Evolutionary conservation across 192 early-diverging fungal species (phyloP).

Genomic region (Coemansia asiatica): DNA sequence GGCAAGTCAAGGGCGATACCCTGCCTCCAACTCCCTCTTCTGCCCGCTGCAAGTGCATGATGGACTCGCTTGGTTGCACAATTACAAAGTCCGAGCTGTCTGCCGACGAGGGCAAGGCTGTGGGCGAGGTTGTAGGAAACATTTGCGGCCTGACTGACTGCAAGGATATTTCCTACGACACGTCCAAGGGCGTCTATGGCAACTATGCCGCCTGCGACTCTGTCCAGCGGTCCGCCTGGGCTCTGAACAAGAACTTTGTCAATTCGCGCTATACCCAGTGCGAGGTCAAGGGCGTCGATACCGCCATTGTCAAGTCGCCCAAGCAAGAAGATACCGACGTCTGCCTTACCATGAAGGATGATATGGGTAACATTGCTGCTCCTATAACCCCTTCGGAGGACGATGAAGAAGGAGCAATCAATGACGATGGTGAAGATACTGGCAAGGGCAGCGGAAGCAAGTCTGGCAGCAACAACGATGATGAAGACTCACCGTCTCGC

Average conservation of each 20-base stretch:
- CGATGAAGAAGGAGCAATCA: slow-evolving; percentile 3
- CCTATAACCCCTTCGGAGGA: slow-evolving; percentile 13
- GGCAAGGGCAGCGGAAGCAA: slow-evolving; percentile 1
- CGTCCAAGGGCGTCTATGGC: slow-evolving; percentile 45
- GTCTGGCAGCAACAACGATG: slow-evolving; percentile 1
- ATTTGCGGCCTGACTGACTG: slow-evolving; percentile 49
- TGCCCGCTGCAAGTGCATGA: slow-evolving; percentile 65
- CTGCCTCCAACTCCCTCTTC: slow-evolving; percentile 67
- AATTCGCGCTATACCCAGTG: slow-evolving; percentile 40
- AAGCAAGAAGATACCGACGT: slow-evolving; percentile 27
- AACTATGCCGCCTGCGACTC: slow-evolving; percentile 44
- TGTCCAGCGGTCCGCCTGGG: slow-evolving; percentile 39
- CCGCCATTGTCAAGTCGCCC: slow-evolving; percentile 26
- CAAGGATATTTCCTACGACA: slow-evolving; percentile 39
- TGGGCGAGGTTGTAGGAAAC: slow-evolving; percentile 34
- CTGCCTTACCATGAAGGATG: slow-evolving; percentile 40
- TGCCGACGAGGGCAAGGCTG: slow-evolving; percentile 29
- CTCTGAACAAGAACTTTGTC: slow-evolving; percentile 47
- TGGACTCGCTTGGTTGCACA: slow-evolving; percentile 60
- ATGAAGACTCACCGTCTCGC: neutral
- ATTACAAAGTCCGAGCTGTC: slow-evolving; percentile 30
- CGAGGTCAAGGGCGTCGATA: slow-evolving; percentile 34
- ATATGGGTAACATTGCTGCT: slow-evolving; percentile 24
- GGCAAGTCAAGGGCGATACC: slow-evolving; percentile 56
- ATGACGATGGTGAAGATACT: neutral